phyloP scores from a whole-genome alignment of 2,329 filamentous ascomycete species.

The Nemania diffusa region DNA sequence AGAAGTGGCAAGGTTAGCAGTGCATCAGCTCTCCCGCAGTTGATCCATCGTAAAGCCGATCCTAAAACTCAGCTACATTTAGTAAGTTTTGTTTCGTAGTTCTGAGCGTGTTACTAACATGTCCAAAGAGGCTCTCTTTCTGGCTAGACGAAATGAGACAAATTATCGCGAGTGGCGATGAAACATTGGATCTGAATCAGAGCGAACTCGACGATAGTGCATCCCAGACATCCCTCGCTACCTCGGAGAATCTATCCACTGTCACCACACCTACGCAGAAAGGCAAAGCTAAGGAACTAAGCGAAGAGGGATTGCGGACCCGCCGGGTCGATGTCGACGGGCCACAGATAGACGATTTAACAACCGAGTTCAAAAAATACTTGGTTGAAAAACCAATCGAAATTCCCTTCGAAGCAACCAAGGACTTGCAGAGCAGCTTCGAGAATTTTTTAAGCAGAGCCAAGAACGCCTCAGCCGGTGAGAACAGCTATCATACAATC shows the following conservation, averaged over 20 bases:
- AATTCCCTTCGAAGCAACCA: neutral
- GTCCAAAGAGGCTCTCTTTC: neutral
- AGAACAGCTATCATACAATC: neutral
- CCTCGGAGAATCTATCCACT: neutral
- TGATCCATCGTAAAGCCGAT: too few relatives aligned
- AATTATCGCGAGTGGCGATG: neutral
- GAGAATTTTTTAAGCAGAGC: neutral
- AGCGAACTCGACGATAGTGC: neutral
- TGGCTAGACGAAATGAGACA: neutral
- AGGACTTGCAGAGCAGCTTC: neutral
- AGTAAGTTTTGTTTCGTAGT: too few relatives aligned
- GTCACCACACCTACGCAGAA: neutral
- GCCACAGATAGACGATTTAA: neutral
- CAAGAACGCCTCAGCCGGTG: neutral
- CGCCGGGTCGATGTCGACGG: neutral
- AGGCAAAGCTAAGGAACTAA: neutral
- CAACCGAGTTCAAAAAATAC: neutral
- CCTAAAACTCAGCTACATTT: too few relatives aligned
- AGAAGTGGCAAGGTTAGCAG: too few relatives aligned
- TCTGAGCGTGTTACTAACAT: neutral
- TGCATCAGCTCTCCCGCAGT: too few relatives aligned
- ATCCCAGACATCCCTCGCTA: neutral
- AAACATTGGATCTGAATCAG: neutral
- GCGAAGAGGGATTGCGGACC: neutral
- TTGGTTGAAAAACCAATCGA: neutral